A percentile compares a stretch with the other conserved stretches of the same genome.
Conservation (phyloP, 2,329 filamentous ascomycete genomes). For the Magnaporthiopsis rhizophila region DNA sequence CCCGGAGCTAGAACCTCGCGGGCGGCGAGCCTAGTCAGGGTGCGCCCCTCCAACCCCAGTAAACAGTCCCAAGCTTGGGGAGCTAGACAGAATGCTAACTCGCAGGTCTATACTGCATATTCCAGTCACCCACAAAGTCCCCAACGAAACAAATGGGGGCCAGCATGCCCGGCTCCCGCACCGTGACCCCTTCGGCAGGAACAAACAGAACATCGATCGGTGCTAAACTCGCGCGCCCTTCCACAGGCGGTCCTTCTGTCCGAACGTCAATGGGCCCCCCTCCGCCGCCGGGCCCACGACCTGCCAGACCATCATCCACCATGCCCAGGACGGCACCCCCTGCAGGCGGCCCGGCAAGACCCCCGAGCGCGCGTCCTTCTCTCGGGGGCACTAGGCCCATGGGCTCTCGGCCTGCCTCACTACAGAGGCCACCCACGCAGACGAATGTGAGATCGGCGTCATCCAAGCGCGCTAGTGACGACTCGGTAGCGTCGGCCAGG, state of each 20-base stretch:
- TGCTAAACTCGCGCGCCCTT: conserved; percentile 43
- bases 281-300: conserved; percentile 28
- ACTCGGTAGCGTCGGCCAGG: conserved; percentile 19
- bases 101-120: background rate
- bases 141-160: conserved; percentile 66
- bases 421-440: conserved; percentile 24
- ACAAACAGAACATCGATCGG: conserved; percentile 34
- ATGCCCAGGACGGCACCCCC: conserved; percentile 22
- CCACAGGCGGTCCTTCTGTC: conserved; percentile 35
- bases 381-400: conserved; percentile 24
- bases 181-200: conserved; percentile 54
- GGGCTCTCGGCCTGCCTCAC: conserved; percentile 23
- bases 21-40: conserved; percentile 48
- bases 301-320: conserved; percentile 34
- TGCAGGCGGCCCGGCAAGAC: conserved; percentile 23
- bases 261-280: conserved; percentile 65
- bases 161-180: conserved; percentile 52
- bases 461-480: conserved; percentile 28
- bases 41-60: conserved; percentile 25
- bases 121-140: conserved; percentile 68
- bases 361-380: conserved; percentile 33
- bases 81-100: conserved; percentile 15
- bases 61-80: background rate
- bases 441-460: conserved; percentile 35
- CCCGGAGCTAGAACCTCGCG: conserved; percentile 52